Evolutionary conservation across 2,329 filamentous ascomycete genomes (phyloP), one percentile per base, ranked within the genome.

Genomic region (Penicillium italicum): DNA sequence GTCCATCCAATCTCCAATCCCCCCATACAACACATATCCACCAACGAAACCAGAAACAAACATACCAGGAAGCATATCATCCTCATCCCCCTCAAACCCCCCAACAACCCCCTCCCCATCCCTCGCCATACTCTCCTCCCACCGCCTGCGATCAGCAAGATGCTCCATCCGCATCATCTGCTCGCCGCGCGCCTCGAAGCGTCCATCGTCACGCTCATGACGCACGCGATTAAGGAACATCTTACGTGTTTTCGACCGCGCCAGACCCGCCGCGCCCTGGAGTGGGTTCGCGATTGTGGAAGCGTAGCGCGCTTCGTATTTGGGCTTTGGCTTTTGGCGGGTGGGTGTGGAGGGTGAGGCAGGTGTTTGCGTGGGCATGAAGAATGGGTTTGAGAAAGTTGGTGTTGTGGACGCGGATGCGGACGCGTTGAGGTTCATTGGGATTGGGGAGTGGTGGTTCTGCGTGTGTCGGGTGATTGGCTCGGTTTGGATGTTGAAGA

Each of bases 81-180:
- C 61, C 20, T 66, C 67, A 57, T 62, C 61, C 31, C 65, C 67
- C 18, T 61, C 64, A 18, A 56, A 56, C 24, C 65, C 66, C 10
- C 26, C 43, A 53, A 40, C 42, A 61, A 53, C 38, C 49, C 61
- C 26, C 47, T 71, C 72, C 20, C 69, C 71, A 40, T 68, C 60
- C 36, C 67, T 57, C 44, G 60, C 63, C 73, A 76, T 76, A 26
- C 52, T 57, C 58, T 75, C 74, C 30, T 72, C 70, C 72, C 76
- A 77, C 48, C 61, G 59, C 58, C 66, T 69, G 65, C 71, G 67
- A 62, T 71, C 74, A 51, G 65, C 69, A 53, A 72, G 62, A 64
- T 70, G 70, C 57, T 78, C 77, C 73, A 70, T 74, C 61, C 65
- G 73, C 68, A 71, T 73, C 56, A 74, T 70, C 69, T 71, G 76